phyloP scores from a whole-genome alignment of 129 eudicot species.

The Glebionis coronaria region DNA sequence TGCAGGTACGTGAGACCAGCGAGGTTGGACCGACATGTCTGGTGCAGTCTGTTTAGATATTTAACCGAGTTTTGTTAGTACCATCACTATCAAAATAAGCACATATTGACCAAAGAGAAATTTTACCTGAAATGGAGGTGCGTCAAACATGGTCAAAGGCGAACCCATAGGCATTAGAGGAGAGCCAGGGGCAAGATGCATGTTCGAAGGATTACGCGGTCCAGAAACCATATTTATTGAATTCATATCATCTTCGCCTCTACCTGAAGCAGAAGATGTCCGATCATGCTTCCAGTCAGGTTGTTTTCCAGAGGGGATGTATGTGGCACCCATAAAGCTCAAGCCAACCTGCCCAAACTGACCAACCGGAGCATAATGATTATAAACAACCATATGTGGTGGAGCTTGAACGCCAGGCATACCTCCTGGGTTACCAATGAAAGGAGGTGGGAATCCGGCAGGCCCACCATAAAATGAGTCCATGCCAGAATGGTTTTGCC shows the following conservation, averaged over 20 bases:
- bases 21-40: conserved; percentile 59
- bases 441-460: conserved; percentile 80
- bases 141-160: conserved; percentile 85
- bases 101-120: neutral
- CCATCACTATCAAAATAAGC: neutral
- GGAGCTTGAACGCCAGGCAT: conserved; percentile 86
- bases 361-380: conserved; percentile 93
- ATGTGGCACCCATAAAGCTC: conserved; percentile 95
- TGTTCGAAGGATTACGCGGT: conserved; percentile 54
- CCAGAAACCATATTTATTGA: conserved; percentile 53
- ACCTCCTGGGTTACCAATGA: conserved; percentile 74
- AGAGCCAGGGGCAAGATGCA: conserved; percentile 82
- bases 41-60: conserved; percentile 54
- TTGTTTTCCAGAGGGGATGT: conserved; percentile 84
- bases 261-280: conserved; percentile 56
- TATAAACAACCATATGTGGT: conserved; percentile 92
- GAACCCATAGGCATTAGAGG: conserved; percentile 75
- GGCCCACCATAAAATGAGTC: conserved; percentile 89
- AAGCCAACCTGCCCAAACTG: conserved; percentile 97
- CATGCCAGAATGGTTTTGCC: conserved; percentile 84
- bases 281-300: conserved; percentile 93
- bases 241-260: conserved; percentile 57
- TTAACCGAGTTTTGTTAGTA: conserved; percentile 14
- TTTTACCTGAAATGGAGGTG: conserved; percentile 86
- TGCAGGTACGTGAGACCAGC: conserved; percentile 73